A percentile compares a stretch with the other conserved stretches of the same genome.
phyloP scores from a whole-genome alignment of 164 flowering plant species.

The Cinnamomum micranthum region DNA sequence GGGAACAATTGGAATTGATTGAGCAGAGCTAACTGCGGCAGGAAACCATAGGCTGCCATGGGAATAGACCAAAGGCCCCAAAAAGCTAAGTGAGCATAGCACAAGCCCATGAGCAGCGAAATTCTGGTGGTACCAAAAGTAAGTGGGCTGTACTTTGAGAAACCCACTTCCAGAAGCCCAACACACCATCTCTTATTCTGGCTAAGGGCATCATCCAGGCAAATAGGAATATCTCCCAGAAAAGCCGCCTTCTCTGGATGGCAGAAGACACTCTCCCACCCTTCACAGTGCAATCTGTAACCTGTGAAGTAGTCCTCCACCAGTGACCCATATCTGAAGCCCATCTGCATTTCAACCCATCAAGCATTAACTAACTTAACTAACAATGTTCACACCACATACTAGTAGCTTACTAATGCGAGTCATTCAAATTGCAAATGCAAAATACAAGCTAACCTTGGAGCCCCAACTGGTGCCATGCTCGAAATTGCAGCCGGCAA shows the following conservation, averaged over 20 bases:
- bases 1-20: conserved; percentile 46
- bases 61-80: conserved; percentile 58
- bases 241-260: conserved; percentile 68
- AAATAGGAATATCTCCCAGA: conserved; percentile 54
- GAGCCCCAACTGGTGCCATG: conserved; percentile 4
- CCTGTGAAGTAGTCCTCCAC: conserved; percentile 81
- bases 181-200: conserved; percentile 66
- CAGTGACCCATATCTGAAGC: conserved; percentile 73
- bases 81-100: conserved; percentile 23
- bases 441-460: background rate
- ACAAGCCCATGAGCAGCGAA: conserved; percentile 29
- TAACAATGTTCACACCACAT: background rate
- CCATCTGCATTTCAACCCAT: conserved; percentile 35
- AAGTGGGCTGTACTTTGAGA: conserved; percentile 47
- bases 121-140: conserved; percentile 34
- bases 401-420: background rate
- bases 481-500: background rate
- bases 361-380: background rate
- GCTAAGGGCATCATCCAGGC: conserved; percentile 39
- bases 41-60: conserved; percentile 40
- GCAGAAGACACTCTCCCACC: conserved; percentile 70
- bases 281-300: conserved; percentile 58
- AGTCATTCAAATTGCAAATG: background rate
- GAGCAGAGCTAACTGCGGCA: conserved; percentile 65
- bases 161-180: conserved; percentile 53